Evolutionary conservation across 495 filamentous ascomycete genomes (phyloP), one percentile per base, ranked within the genome.

Genomic region (Aspergillus funiculosus): DNA sequence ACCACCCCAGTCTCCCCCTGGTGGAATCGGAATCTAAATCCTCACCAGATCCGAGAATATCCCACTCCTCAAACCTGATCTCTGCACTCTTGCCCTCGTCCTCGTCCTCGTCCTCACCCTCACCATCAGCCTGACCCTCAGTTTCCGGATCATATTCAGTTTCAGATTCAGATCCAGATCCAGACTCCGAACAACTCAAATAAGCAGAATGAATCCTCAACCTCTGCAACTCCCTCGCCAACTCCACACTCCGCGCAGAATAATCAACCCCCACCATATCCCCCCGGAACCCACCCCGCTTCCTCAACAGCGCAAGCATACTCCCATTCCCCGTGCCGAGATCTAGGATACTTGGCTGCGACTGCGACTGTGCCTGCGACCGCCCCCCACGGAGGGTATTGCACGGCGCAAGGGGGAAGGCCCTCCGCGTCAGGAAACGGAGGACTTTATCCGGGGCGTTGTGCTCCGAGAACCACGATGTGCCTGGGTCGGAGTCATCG

Each of bases 281-380:
- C 0, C 87, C 88, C 11, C 18, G 11, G 58, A 76, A 85, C 0
- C 59, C 69, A 24, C 75, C 77, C n/a, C 60, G 64, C 32, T 82
- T 82, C 17, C 79, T 61, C 9, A 97, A 67, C 14, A 79, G 70
- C 49, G 92, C 90, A 2, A 96, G 71, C 56, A 96, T 76, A 56
- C 88, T 85, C 1, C 92, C 92, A 66, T 96, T 98, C 0, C 92
- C 92, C 0, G 88, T 95, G 1, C 92, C 92, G 0, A 97, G 68
- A 50, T 85, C 81, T 0, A 96, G 73, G 39, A 95, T 79, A 2
- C 52, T 66, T 0, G 68, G 61, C 17, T 60, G 55, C 5, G 36
- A 15, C 37, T 24, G 54, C 60, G 39, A 28, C 8, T 4, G 7
- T 36, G 3, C 17, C 17, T 36, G 32, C 48, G 7, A 19, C 6